Evolutionary conservation across 2,329 filamentous ascomycete species (phyloP).

Genomic region (Claviceps pusilla): DNA sequence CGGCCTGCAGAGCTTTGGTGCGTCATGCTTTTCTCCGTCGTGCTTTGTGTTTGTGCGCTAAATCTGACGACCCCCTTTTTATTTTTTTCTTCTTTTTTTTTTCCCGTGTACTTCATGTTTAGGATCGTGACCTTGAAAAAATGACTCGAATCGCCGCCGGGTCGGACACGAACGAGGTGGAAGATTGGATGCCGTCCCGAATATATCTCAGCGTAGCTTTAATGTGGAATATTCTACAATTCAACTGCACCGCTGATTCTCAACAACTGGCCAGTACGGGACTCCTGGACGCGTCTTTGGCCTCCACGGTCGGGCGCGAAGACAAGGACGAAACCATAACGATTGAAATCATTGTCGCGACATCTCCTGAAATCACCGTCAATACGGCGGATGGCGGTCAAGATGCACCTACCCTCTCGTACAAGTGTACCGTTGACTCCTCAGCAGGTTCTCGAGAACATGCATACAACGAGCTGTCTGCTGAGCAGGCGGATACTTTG

Average conservation of each 20-base stretch:
- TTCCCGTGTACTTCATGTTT: background rate
- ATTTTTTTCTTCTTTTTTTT: no score
- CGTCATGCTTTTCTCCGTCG: slow-evolving; percentile 6
- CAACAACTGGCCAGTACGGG: slow-evolving; percentile 22
- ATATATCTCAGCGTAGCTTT: slow-evolving; percentile 36
- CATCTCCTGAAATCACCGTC: slow-evolving; percentile 34
- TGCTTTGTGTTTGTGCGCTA: background rate
- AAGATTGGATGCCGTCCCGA: slow-evolving; percentile 37
- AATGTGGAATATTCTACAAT: slow-evolving; percentile 38
- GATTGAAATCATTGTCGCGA: slow-evolving; percentile 35
- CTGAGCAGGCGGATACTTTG: slow-evolving; percentile 21
- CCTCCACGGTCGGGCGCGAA: slow-evolving; percentile 15
- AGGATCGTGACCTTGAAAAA: slow-evolving; percentile 33
- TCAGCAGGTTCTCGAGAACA: slow-evolving; percentile 11
- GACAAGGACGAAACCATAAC: slow-evolving; percentile 22
- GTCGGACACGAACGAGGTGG: slow-evolving; percentile 30
- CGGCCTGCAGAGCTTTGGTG: slow-evolving; percentile 31
- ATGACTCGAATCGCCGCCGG: slow-evolving; percentile 35
- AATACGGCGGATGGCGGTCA: slow-evolving; percentile 37
- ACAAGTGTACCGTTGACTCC: slow-evolving; percentile 15
- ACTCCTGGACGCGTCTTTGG: slow-evolving; percentile 28
- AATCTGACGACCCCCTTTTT: background rate
- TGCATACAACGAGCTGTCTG: slow-evolving; percentile 15
- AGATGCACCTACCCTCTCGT: slow-evolving; percentile 28
- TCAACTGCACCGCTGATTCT: slow-evolving; percentile 26